Evolutionary conservation across 768 basidiomycete species (phyloP).

Genomic region (Phanerodontia chrysosporium): DNA sequence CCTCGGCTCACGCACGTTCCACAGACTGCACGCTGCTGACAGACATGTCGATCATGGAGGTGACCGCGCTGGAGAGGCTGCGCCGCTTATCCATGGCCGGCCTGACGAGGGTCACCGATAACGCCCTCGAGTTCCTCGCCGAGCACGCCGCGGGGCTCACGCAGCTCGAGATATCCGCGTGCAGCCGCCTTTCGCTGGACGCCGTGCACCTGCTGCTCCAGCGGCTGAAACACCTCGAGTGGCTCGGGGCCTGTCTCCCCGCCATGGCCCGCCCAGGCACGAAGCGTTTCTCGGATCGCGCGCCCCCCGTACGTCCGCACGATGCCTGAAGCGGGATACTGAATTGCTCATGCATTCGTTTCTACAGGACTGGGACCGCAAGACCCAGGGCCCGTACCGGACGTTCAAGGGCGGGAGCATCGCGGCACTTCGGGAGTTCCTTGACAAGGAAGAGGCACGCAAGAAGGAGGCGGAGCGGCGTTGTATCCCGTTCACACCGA

Average conservation of each 20-base stretch:
- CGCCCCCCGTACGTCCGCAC: slow-evolving; percentile 49
- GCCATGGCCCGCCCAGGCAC: slow-evolving; percentile 68
- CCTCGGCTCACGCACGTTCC: background rate
- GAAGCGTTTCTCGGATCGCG: slow-evolving; percentile 69
- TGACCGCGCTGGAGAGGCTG: slow-evolving; percentile 64
- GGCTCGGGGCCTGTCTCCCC: slow-evolving; percentile 75
- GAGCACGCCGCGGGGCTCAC: slow-evolving; percentile 69
- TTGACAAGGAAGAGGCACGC: slow-evolving; percentile 66
- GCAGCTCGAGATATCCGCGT: slow-evolving; percentile 83
- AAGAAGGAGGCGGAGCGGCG: slow-evolving; percentile 53
- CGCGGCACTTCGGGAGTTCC: slow-evolving; percentile 52
- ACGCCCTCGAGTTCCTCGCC: slow-evolving; percentile 72
- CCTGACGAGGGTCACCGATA: slow-evolving; percentile 79
- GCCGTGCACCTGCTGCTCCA: slow-evolving; percentile 70
- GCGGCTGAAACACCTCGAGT: slow-evolving; percentile 54
- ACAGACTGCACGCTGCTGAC: slow-evolving; percentile 80
- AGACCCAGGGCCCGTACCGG: slow-evolving; percentile 51
- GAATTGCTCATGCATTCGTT: background rate
- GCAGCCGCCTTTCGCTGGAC: slow-evolving; percentile 72
- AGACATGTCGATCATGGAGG: slow-evolving; percentile 79
- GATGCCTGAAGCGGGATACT: background rate
- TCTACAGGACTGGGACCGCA: slow-evolving; percentile 5
- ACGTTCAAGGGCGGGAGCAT: slow-evolving; percentile 77
- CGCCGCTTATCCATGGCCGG: slow-evolving; percentile 78
- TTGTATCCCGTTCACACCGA: slow-evolving; percentile 55